Conservation (phyloP, 2,329 filamentous ascomycete genomes). For the Botrytis cinerea region DNA sequence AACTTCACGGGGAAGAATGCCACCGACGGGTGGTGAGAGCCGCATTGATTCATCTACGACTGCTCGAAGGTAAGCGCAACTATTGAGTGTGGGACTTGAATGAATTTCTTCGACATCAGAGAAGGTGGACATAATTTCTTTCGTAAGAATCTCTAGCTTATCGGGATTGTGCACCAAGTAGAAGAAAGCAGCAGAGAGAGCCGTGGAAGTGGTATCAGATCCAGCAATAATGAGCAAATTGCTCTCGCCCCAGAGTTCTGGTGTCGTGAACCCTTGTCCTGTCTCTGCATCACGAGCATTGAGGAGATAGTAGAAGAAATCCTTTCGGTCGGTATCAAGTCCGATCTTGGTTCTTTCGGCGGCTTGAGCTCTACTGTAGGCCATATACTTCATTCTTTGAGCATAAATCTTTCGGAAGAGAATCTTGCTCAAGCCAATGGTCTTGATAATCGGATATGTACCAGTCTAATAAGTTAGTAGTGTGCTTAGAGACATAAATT, state of each 20-base stretch:
- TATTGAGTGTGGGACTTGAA: slow-evolving; percentile 36
- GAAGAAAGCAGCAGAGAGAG: slow-evolving; percentile 44
- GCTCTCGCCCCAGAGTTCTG: slow-evolving; percentile 39
- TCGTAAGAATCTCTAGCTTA: slow-evolving; percentile 38
- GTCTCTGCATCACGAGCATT: slow-evolving; percentile 72
- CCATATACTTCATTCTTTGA: slow-evolving; percentile 69
- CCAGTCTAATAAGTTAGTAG: slow-evolving; percentile 46
- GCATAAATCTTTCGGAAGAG: slow-evolving; percentile 68
- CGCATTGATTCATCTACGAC: slow-evolving; percentile 44
- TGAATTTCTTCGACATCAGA: slow-evolving; percentile 43
- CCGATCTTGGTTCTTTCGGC: slow-evolving; percentile 66
- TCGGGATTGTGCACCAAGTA: slow-evolving; percentile 44
- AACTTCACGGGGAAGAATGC: slow-evolving; percentile 35
- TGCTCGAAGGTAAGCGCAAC: slow-evolving; percentile 46
- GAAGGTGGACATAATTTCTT: slow-evolving; percentile 35
- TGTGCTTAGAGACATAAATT: neutral
- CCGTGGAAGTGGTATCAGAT: slow-evolving; percentile 47
- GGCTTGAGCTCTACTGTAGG: slow-evolving; percentile 68
- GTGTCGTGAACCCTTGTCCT: slow-evolving; percentile 47
- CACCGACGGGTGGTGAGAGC: slow-evolving; percentile 36
- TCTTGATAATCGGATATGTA: slow-evolving; percentile 69
- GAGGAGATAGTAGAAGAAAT: slow-evolving; percentile 76
- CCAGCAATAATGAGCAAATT: slow-evolving; percentile 39
- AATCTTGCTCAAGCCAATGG: slow-evolving; percentile 65
- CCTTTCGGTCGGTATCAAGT: slow-evolving; percentile 58